These are phyloP conservation scores for Linaria vulgaris DNA, from an alignment of 257 asterid species.

Conservation along the genomic window DNA sequence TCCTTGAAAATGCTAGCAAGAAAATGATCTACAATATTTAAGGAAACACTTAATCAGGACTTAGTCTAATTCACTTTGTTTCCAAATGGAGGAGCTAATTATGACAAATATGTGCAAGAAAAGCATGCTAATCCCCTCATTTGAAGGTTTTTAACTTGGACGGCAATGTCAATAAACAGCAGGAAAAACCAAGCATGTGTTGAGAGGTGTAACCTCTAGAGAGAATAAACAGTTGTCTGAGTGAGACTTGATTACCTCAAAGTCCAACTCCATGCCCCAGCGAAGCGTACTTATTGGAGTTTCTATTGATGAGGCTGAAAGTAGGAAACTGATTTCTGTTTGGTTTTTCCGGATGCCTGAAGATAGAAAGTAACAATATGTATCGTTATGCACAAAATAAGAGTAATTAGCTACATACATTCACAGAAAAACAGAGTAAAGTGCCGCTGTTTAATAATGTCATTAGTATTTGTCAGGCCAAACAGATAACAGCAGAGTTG, in stretches of 20 bases:
- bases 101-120: too few relatives aligned
- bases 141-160: background rate
- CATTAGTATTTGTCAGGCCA: background rate
- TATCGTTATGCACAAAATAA: background rate
- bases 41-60: too few relatives aligned
- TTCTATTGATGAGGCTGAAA: constrained; percentile 45
- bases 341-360: constrained; percentile 49
- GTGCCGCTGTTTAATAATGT: constrained; percentile 12
- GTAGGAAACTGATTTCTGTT: constrained; percentile 35
- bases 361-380: constrained; percentile 7
- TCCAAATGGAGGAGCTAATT: too few relatives aligned
- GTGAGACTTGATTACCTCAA: constrained; percentile 43
- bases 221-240: background rate
- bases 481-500: background rate
- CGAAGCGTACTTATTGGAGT: constrained; percentile 40
- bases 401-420: too few relatives aligned
- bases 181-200: background rate
- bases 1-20: background rate
- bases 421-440: constrained; percentile 16
- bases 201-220: constrained; percentile 1
- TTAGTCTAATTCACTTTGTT: too few relatives aligned
- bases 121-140: background rate
- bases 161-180: background rate
- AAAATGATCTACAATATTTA: background rate
- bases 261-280: constrained; percentile 44